Conservation (phyloP, 2,329 filamentous ascomycete genomes). For the Orbilia oligospora region DNA sequence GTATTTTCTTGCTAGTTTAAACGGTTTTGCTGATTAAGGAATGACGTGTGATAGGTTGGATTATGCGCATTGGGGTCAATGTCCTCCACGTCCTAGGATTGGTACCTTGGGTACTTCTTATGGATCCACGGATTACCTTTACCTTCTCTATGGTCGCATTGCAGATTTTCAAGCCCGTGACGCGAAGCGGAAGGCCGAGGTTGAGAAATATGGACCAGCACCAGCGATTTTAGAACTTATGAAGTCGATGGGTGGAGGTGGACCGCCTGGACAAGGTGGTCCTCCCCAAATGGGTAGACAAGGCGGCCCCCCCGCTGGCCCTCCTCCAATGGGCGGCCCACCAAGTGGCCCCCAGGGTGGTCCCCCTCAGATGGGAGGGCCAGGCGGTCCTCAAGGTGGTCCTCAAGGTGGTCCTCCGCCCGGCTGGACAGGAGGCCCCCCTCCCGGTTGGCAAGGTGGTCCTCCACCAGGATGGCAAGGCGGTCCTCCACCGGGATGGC, state of each 20-base stretch:
- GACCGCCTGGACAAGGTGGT: conserved; percentile 37
- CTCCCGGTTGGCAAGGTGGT: conserved; percentile 48
- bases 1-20: neutral
- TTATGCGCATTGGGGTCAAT: conserved; percentile 85
- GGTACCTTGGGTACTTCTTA: conserved; percentile 84
- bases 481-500: conserved; percentile 40
- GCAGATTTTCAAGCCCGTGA: conserved; percentile 84
- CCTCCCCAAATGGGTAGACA: conserved; percentile 33
- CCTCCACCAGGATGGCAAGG: conserved; percentile 45
- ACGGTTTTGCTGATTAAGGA: conserved; percentile 41
- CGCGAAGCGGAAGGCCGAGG: conserved; percentile 80
- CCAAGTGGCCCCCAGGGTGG: conserved; percentile 32
- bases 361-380: conserved; percentile 51
- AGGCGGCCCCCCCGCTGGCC: conserved; percentile 47
- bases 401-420: conserved; percentile 46
- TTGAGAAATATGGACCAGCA: conserved; percentile 69
- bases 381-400: conserved; percentile 41
- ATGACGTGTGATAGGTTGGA: conserved; percentile 75
- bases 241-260: conserved; percentile 70
- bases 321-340: conserved; percentile 49
- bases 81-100: conserved; percentile 85
- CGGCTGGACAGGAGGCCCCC: conserved; percentile 44
- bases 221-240: conserved; percentile 66
- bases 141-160: conserved; percentile 84
- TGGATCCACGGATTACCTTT: conserved; percentile 88